These are phyloP conservation scores for Chrysanthemum lavandulifolium DNA, from an alignment of 129 eudicot genomes.

Conservation along the genomic window DNA sequence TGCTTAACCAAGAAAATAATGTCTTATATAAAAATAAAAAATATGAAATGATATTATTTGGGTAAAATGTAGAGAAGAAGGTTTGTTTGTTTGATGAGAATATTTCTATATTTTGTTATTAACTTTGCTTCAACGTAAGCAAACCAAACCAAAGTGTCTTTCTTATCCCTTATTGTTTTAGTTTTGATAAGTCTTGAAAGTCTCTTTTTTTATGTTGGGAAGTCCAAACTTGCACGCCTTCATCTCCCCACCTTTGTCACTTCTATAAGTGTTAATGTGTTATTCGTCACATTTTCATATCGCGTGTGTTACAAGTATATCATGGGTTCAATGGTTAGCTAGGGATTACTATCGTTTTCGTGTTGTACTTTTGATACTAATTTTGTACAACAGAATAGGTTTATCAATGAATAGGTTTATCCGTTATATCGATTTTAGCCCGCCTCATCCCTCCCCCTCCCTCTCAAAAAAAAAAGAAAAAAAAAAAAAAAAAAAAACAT, in stretches of 20 bases:
- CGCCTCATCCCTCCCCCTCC: too few species aligned
- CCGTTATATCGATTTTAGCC: too few species aligned
- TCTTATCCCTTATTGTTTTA: constrained; percentile 22
- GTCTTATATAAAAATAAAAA: not conserved
- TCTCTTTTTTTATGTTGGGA: not conserved
- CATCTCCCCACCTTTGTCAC: constrained; percentile 14
- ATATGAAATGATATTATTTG: not conserved
- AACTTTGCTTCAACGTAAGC: constrained; percentile 34
- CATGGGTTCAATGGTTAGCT: too few species aligned
- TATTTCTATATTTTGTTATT: constrained; percentile 4
- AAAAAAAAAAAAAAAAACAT: too few species aligned
- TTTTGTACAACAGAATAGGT: too few species aligned
- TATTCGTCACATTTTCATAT: too few species aligned
- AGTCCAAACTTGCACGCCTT: constrained; percentile 28
- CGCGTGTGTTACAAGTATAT: too few species aligned
- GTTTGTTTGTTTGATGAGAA: constrained; percentile 3
- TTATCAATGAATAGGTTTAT: too few species aligned
- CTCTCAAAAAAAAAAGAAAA: too few species aligned
- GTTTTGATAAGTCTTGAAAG: constrained; percentile 34
- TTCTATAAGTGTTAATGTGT: too few species aligned
- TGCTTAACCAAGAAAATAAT: constrained; percentile 17
- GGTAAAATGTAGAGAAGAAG: not conserved
- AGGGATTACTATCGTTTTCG: too few species aligned
- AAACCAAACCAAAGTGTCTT: not conserved
- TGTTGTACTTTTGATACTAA: too few species aligned